phyloP scores from a whole-genome alignment of 2,329 filamentous ascomycete species.

The Pseudocercospora vitis region DNA sequence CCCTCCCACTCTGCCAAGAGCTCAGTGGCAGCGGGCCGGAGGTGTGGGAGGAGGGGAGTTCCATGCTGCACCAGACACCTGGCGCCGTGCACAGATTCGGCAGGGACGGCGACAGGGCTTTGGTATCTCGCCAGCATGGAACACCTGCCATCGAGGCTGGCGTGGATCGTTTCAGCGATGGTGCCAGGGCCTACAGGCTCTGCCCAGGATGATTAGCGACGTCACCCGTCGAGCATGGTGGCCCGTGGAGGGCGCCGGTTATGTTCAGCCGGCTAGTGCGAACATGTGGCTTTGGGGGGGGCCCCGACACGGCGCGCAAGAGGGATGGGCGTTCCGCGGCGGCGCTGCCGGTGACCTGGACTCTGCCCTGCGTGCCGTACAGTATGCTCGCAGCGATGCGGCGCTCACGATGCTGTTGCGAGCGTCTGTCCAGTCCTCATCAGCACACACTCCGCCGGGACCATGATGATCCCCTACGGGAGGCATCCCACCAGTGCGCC shows the following conservation, averaged over 20 bases:
- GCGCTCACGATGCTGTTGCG: no score
- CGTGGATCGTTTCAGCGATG: not conserved
- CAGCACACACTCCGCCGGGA: no score
- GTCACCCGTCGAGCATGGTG: not conserved
- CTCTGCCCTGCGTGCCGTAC: slow-evolving; percentile 1
- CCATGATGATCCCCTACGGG: no score
- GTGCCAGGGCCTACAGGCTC: no score
- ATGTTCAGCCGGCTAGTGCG: not conserved
- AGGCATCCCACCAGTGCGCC: no score
- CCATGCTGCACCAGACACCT: not conserved
- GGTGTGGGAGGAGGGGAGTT: not conserved
- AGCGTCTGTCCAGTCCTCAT: no score
- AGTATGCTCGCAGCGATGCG: no score
- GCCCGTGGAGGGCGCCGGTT: not conserved
- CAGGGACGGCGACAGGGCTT: not conserved
- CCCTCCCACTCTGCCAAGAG: no score
- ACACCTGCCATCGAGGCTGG: not conserved
- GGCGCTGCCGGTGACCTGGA: no score
- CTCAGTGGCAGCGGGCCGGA: not conserved
- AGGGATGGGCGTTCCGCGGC: no score
- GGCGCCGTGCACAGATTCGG: not conserved
- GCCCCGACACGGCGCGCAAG: not conserved
- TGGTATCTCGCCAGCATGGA: not conserved
- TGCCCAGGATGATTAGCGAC: no score
- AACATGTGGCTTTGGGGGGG: slow-evolving; percentile 4